Evolutionary conservation across 1,284 basidiomycete species (phyloP).

Genomic region (Kalmanozyma brasiliensis): DNA sequence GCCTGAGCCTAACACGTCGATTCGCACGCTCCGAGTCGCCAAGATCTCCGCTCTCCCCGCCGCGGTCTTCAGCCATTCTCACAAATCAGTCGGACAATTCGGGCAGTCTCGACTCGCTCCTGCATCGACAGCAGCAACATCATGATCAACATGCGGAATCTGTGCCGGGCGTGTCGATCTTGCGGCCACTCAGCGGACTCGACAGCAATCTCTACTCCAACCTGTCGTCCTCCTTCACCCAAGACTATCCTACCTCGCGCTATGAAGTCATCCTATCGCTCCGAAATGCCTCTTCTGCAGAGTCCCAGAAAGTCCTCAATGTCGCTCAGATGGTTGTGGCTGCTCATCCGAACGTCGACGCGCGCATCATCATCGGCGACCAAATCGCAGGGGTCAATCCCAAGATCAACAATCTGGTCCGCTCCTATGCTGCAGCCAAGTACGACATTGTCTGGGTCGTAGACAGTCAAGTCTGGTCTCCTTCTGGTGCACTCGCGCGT

Average conservation of each 20-base stretch:
- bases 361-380: constrained; percentile 66
- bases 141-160: constrained; percentile 73
- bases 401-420: constrained; percentile 95
- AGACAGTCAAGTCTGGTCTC: constrained; percentile 88
- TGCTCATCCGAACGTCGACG: constrained; percentile 55
- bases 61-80: constrained; percentile 26
- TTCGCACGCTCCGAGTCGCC: constrained; percentile 27
- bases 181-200: constrained; percentile 64
- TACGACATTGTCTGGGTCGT: constrained; percentile 96
- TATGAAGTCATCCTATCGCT: constrained; percentile 65
- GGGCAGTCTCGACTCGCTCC: constrained; percentile 69
- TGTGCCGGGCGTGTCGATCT: constrained; percentile 59
- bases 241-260: constrained; percentile 57
- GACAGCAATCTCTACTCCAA: constrained; percentile 65
- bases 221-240: constrained; percentile 62
- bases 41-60: constrained; percentile 37
- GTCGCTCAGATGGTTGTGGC: constrained; percentile 56
- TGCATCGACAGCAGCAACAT: constrained; percentile 75
- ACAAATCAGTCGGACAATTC: constrained; percentile 74
- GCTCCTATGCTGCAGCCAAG: constrained; percentile 79
- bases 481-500: constrained; percentile 82
- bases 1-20: constrained; percentile 71
- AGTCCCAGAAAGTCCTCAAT: constrained; percentile 58
- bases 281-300: constrained; percentile 29
- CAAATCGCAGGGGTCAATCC: constrained; percentile 85